Conservation (phyloP, 257 asterid genomes). For the Petunia axillaris region DNA sequence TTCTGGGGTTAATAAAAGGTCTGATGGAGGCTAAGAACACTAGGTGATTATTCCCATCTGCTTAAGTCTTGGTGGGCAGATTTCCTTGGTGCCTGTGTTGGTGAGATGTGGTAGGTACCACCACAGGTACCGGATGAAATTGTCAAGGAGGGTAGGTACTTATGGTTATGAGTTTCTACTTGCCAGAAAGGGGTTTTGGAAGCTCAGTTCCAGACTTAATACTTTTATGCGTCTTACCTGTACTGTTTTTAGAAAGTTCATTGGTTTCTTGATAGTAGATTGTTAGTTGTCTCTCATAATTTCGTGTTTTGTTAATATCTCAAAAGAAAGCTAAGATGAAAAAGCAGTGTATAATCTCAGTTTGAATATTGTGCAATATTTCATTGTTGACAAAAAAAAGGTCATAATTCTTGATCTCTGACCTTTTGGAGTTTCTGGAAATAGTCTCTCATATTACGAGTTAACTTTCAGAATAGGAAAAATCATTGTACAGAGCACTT, state of each 20-base stretch:
- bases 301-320: not conserved
- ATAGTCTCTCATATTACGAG: too few relatives aligned
- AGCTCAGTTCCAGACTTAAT: too few relatives aligned
- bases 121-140: not conserved
- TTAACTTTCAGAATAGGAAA: too few relatives aligned
- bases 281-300: not conserved
- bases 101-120: not conserved
- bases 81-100: not conserved
- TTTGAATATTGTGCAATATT: not conserved
- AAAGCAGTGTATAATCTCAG: not conserved
- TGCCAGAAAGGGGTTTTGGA: too few relatives aligned
- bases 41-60: not conserved
- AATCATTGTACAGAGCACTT: too few relatives aligned
- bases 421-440: too few relatives aligned
- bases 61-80: not conserved
- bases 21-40: conserved; percentile 39
- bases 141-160: too few relatives aligned
- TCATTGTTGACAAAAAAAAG: conserved; percentile 1
- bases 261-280: too few relatives aligned
- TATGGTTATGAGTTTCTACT: too few relatives aligned
- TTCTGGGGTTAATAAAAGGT: conserved; percentile 52
- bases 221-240: too few relatives aligned
- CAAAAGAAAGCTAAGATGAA: not conserved
- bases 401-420: not conserved
- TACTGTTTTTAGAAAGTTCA: too few relatives aligned